Conservation (phyloP, 768 basidiomycete genomes). For the Lentinula boryana region DNA sequence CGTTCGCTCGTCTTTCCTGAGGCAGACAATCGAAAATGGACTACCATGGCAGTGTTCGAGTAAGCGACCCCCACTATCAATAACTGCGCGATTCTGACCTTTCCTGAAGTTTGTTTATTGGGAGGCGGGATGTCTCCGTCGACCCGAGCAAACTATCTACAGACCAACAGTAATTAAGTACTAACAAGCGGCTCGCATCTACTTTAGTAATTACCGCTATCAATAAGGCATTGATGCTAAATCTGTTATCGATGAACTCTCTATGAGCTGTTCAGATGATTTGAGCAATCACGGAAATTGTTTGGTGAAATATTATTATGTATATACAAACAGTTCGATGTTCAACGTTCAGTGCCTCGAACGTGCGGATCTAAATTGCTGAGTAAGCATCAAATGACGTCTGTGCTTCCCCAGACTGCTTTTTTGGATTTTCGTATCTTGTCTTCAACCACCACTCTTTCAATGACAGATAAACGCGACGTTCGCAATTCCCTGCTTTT, state of each 20-base stretch:
- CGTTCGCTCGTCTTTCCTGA: slow-evolving; percentile 91
- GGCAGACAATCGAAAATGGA: slow-evolving; percentile 97
- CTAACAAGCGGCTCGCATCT: too few relatives aligned
- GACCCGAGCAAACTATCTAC: not conserved
- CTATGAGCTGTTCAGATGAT: not conserved
- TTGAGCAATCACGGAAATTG: not conserved
- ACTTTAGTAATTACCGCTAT: too few relatives aligned
- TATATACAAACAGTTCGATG: too few relatives aligned
- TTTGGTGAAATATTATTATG: too few relatives aligned
- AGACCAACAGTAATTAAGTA: not conserved
- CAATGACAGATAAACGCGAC: slow-evolving; percentile 49
- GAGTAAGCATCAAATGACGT: slow-evolving; percentile 1
- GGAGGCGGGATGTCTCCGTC: slow-evolving; percentile 30
- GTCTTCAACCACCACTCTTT: slow-evolving; percentile 20
- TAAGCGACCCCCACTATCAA: slow-evolving; percentile 31
- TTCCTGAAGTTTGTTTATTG: slow-evolving; percentile 27
- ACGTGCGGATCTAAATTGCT: not conserved
- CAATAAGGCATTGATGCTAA: not conserved
- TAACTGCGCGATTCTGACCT: not conserved
- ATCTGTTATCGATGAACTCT: not conserved
- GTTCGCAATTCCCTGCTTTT: slow-evolving; percentile 80
- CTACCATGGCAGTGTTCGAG: slow-evolving; percentile 91
- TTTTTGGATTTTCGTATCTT: not conserved
- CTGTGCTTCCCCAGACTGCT: not conserved
- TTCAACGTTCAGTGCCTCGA: not conserved